Evolutionary conservation across 192 early-diverging fungal species (phyloP).

Genomic region (Backusella parvicylindrica): DNA sequence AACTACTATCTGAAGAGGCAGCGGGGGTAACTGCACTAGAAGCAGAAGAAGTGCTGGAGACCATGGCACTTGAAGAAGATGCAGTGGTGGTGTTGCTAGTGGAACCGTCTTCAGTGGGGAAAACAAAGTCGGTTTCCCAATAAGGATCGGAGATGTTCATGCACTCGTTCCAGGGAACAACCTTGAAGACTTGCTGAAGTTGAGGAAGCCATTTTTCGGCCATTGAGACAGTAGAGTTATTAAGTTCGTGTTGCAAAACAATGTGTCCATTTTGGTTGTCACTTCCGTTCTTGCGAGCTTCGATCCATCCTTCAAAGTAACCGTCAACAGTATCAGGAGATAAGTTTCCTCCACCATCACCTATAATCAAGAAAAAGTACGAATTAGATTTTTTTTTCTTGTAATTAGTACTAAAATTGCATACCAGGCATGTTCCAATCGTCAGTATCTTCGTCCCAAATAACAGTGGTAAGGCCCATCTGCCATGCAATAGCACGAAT

Average conservation of each 20-base stretch:
- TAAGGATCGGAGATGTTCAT: conserved; percentile 34
- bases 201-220: conserved; percentile 42
- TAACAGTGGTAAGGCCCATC: conserved; percentile 29
- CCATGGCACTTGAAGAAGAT: neutral
- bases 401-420: too few relatives aligned
- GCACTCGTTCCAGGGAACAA: conserved; percentile 35
- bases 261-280: conserved; percentile 34
- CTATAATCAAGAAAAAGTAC: conserved; percentile 10
- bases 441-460: conserved; percentile 35
- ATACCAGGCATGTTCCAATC: conserved; percentile 43
- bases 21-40: neutral
- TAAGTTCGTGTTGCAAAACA: conserved; percentile 42
- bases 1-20: neutral
- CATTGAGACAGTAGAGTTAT: conserved; percentile 35
- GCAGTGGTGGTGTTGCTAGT: neutral
- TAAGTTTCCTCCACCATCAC: conserved; percentile 27
- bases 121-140: conserved; percentile 32
- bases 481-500: conserved; percentile 42
- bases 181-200: conserved; percentile 33
- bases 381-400: too few relatives aligned
- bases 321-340: conserved; percentile 28
- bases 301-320: conserved; percentile 23
- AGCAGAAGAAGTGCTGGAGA: neutral
- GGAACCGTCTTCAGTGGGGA: conserved; percentile 14
- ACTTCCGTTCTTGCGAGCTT: conserved; percentile 17